Conservation (phyloP, 2,329 filamentous ascomycete genomes). For the Cercospora brassicicola region DNA sequence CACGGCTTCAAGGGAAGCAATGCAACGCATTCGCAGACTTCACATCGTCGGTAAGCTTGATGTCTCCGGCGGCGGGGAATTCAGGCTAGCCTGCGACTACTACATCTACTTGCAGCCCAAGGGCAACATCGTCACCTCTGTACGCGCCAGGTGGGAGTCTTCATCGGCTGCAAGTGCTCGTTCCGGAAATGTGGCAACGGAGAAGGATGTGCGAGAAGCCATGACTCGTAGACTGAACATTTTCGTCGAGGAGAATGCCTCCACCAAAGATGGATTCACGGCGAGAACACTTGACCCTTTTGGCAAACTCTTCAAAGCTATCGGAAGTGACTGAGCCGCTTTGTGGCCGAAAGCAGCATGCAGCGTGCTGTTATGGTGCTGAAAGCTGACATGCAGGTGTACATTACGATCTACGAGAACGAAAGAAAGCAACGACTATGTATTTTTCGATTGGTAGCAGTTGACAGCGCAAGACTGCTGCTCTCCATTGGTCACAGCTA, state of each 20-base stretch:
- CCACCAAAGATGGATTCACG: not conserved
- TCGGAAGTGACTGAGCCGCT: not conserved
- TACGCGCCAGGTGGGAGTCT: not conserved
- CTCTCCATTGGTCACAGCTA: not conserved
- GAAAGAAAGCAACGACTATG: not conserved
- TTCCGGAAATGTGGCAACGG: not conserved
- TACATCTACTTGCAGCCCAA: not conserved
- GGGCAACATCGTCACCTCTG: not conserved
- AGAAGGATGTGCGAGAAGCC: not conserved
- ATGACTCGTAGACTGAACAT: not conserved
- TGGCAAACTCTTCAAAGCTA: not conserved
- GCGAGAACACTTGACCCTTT: not conserved
- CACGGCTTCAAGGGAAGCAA: not conserved
- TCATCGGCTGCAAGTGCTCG: not conserved
- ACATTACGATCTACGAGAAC: not conserved
- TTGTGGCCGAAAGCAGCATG: not conserved
- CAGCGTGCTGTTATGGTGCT: not conserved
- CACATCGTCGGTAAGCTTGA: not conserved
- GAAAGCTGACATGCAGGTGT: not conserved
- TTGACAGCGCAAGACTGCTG: not conserved
- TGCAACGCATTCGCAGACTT: not conserved
- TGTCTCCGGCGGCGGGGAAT: not conserved
- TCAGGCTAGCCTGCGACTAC: not conserved
- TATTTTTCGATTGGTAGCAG: not conserved
- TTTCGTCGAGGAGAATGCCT: not conserved